Percentiles rank a stretch among this genome's conserved stretches.
phyloP scores from a whole-genome alignment of 108 stramenopile genomes.

The Skeletonema marinoi region DNA sequence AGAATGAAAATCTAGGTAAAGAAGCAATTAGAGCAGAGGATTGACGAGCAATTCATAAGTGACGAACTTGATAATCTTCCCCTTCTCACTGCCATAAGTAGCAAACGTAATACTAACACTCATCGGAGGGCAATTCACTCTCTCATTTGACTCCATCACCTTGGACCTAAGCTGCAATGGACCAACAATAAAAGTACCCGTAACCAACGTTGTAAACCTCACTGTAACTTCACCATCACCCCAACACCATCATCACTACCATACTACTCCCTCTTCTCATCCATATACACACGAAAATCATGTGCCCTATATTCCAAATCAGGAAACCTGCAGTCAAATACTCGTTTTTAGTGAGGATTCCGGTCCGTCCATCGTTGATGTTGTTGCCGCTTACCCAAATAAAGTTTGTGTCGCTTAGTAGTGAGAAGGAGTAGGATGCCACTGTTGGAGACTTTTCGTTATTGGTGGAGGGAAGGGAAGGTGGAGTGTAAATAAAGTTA shows the following conservation, averaged over 20 bases:
- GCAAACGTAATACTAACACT: constrained; percentile 55
- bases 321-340: constrained; percentile 63
- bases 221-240: constrained; percentile 25
- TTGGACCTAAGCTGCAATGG: constrained; percentile 42
- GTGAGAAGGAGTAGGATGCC: constrained; percentile 16
- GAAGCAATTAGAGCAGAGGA: neutral
- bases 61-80: constrained; percentile 53
- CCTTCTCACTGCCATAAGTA: constrained; percentile 9
- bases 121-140: constrained; percentile 58
- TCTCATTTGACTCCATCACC: constrained; percentile 43
- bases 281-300: constrained; percentile 50
- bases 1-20: too few species aligned
- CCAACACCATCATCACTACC: constrained; percentile 7
- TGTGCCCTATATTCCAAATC: constrained; percentile 61
- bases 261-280: constrained; percentile 5
- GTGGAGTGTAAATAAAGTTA: neutral
- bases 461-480: neutral
- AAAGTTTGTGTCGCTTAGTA: constrained; percentile 34
- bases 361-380: constrained; percentile 33
- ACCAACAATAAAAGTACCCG: constrained; percentile 51
- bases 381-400: constrained; percentile 45
- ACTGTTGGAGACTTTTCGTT: neutral
- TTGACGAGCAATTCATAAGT: neutral
- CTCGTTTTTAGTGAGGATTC: constrained; percentile 43
- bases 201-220: constrained; percentile 48